A percentile compares a stretch with the other conserved stretches of the same genome.
phyloP scores from a whole-genome alignment of 225 moss, liverwort and hornwort species.

The Asterella californica region DNA sequence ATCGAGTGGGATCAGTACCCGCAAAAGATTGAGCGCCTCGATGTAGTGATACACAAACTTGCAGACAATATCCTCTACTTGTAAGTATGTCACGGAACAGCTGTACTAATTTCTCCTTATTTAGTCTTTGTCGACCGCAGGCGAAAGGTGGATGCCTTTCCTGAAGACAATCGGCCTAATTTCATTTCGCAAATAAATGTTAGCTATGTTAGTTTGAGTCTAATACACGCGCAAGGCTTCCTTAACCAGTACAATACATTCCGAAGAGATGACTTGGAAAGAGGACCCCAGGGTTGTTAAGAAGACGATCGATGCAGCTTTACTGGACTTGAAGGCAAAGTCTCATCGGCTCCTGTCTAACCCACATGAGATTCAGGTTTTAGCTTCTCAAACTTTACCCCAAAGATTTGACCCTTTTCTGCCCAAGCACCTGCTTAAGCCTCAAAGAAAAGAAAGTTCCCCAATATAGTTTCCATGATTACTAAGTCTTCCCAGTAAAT shows the following conservation, averaged over 20 bases:
- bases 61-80: slow-evolving; percentile 20
- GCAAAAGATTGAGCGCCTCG: slow-evolving; percentile 20
- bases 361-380: slow-evolving; percentile 25
- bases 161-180: too few relatives aligned
- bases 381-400: background rate
- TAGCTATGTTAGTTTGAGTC: too few relatives aligned
- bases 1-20: slow-evolving; percentile 30
- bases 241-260: background rate
- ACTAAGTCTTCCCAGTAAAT: background rate
- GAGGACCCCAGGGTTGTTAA: slow-evolving; percentile 14
- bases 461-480: background rate
- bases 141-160: background rate
- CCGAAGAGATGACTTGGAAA: slow-evolving; percentile 6
- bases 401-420: background rate
- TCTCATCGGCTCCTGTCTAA: slow-evolving; percentile 22
- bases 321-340: slow-evolving; percentile 28
- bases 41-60: slow-evolving; percentile 33
- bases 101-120: background rate
- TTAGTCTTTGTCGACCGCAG: background rate
- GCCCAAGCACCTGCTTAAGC: too few relatives aligned
- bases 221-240: background rate
- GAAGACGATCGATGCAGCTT: slow-evolving; percentile 25
- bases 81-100: too few relatives aligned
- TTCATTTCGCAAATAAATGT: too few relatives aligned
- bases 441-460: background rate